phyloP scores from a whole-genome alignment of 2,329 filamentous ascomycete species.

The Botrytis squamosa region DNA sequence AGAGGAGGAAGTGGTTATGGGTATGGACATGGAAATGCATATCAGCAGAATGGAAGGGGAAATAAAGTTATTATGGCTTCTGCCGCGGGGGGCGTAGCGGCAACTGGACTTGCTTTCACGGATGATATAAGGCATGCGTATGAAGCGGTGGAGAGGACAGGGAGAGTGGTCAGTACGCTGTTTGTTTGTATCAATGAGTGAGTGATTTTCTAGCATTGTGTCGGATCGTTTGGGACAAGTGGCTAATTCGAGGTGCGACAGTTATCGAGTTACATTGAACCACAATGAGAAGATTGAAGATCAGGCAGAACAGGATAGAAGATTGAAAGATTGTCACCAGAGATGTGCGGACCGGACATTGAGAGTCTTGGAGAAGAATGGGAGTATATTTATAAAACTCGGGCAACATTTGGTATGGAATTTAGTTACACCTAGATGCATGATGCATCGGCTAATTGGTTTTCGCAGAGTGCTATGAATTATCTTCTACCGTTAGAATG shows the following conservation, averaged over 20 bases:
- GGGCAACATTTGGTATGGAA: conserved; percentile 77
- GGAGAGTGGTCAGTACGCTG: conserved; percentile 72
- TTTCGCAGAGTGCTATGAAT: conserved; percentile 77
- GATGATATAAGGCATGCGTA: conserved; percentile 76
- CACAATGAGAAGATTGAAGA: conserved; percentile 61
- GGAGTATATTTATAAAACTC: conserved; percentile 97
- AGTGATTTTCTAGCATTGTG: conserved; percentile 35
- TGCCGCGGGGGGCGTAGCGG: conserved; percentile 32
- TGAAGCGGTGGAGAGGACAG: conserved; percentile 72
- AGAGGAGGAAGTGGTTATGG: conserved; percentile 20
- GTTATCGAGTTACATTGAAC: conserved; percentile 85
- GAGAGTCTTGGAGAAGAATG: conserved; percentile 87
- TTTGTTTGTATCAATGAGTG: conserved; percentile 88
- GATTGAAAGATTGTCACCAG: conserved; percentile 82
- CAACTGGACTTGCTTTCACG: conserved; percentile 49
- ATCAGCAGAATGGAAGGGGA: background rate
- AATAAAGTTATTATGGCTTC: conserved; percentile 26
- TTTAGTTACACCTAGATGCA: background rate
- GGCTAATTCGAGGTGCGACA: conserved; percentile 41
- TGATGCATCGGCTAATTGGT: conserved; percentile 29
- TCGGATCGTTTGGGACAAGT: background rate
- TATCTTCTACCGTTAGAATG: conserved; percentile 89
- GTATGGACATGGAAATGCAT: conserved; percentile 16
- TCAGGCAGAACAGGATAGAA: conserved; percentile 60
- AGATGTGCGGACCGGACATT: conserved; percentile 88